Percentiles rank a stretch among this genome's conserved stretches.
Conservation (phyloP, 768 basidiomycete species). For the Tulasnella sp. region DNA sequence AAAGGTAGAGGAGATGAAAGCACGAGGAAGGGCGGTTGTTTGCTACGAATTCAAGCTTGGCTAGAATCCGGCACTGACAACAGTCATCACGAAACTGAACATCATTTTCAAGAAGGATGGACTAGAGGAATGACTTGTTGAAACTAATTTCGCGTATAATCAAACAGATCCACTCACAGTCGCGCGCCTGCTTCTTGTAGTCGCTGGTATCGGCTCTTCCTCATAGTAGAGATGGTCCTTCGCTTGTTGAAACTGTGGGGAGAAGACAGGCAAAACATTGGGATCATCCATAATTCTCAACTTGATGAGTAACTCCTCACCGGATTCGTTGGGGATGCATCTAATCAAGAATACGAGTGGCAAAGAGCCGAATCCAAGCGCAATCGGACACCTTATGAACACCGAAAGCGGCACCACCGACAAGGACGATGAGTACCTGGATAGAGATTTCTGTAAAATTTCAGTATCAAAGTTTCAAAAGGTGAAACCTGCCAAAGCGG, state of each 20-base stretch:
- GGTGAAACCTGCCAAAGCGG: neutral
- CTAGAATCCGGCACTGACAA: slow-evolving; percentile 53
- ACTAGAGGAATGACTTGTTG: slow-evolving; percentile 26
- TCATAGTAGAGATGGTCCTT: slow-evolving; percentile 61
- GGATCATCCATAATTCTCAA: slow-evolving; percentile 51
- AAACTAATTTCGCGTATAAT: slow-evolving; percentile 14
- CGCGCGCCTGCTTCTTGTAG: slow-evolving; percentile 34
- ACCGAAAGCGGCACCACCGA: slow-evolving; percentile 85
- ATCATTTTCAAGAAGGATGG: slow-evolving; percentile 66
- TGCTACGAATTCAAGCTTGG: no score
- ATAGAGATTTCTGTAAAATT: slow-evolving; percentile 56
- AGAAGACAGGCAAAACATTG: slow-evolving; percentile 48
- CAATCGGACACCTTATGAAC: slow-evolving; percentile 66
- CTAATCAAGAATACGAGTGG: slow-evolving; percentile 79
- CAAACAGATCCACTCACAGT: slow-evolving; percentile 25
- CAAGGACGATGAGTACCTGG: slow-evolving; percentile 79
- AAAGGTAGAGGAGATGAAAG: no score
- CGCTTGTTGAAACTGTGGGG: slow-evolving; percentile 62
- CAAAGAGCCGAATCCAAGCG: slow-evolving; percentile 74
- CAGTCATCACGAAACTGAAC: slow-evolving; percentile 57
- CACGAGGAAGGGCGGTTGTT: no score
- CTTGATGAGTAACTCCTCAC: slow-evolving; percentile 47
- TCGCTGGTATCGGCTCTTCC: slow-evolving; percentile 56
- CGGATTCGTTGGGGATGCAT: slow-evolving; percentile 62
- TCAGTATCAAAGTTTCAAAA: neutral